phyloP scores from a whole-genome alignment of 306 rosid genomes.

The Malus domestica region ASM211411v1 NC_041798.1:7012501-7013000 shows the following conservation, averaged over 20 bases:
- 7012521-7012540: background rate
- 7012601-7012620: constrained; percentile 87
- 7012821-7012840: constrained; percentile 71
- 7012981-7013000: background rate
- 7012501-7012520: background rate
- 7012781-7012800: constrained; percentile 74
- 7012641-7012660: constrained; percentile 77
- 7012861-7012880: constrained; percentile 97
- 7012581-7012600: constrained; percentile 91
- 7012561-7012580: constrained; percentile 66
- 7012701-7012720: constrained; percentile 83
- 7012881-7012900: constrained; percentile 58
- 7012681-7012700: constrained; percentile 93
- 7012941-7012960: constrained; percentile 3
- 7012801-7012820: constrained; percentile 84
- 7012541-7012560: background rate
- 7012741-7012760: constrained; percentile 67
- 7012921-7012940: constrained; percentile 3
- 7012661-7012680: constrained; percentile 86
- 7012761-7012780: constrained; percentile 91
- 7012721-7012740: constrained; percentile 67
- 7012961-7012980: background rate
- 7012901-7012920: constrained; percentile 36
- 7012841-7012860: constrained; percentile 99
- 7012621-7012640: constrained; percentile 67